A percentile compares a stretch with the other conserved stretches of the same genome.
phyloP scores from a whole-genome alignment of 108 stramenopile species.

The Pinguiococcus pyrenoidosus region DNA sequence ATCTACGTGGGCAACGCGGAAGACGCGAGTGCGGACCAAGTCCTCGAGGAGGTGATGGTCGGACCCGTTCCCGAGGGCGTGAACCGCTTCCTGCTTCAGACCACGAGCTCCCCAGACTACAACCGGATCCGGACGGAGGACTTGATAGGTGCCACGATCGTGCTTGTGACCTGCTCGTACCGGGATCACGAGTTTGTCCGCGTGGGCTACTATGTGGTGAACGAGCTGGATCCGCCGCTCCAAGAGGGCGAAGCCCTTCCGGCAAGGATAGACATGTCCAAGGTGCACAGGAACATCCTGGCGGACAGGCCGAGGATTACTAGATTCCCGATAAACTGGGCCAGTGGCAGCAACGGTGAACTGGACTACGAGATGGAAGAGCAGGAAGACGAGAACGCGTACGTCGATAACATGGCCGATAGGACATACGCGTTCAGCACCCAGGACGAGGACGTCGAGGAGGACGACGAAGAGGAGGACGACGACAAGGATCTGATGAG shows the following conservation, averaged over 20 bases:
- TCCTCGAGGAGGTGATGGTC: conserved; percentile 85
- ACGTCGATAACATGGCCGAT: no score
- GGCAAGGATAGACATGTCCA: conserved; percentile 13
- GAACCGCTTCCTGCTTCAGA: conserved; percentile 19
- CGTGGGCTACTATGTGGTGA: conserved; percentile 98
- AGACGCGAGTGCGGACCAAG: conserved; percentile 68
- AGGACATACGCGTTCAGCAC: no score
- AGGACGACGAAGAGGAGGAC: conserved; percentile 19
- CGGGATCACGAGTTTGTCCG: conserved; percentile 83
- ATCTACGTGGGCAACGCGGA: conserved; percentile 92
- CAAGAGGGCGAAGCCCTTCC: conserved; percentile 1
- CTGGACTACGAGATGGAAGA: conserved; percentile 2
- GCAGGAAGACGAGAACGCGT: neutral
- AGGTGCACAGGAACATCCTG: conserved; percentile 53
- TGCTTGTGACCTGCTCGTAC: conserved; percentile 87
- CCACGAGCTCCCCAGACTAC: conserved; percentile 72
- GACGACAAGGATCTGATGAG: conserved; percentile 10
- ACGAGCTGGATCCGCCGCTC: conserved; percentile 65
- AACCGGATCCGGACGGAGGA: conserved; percentile 60
- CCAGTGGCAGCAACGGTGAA: conserved; percentile 2
- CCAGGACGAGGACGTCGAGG: conserved; percentile 6
- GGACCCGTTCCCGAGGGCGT: conserved; percentile 85
- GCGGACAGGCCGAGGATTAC: conserved; percentile 92
- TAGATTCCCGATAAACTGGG: conserved; percentile 82
- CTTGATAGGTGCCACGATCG: conserved; percentile 90